phyloP scores from a whole-genome alignment of 257 asterid genomes.

The Henckelia pumila region DNA sequence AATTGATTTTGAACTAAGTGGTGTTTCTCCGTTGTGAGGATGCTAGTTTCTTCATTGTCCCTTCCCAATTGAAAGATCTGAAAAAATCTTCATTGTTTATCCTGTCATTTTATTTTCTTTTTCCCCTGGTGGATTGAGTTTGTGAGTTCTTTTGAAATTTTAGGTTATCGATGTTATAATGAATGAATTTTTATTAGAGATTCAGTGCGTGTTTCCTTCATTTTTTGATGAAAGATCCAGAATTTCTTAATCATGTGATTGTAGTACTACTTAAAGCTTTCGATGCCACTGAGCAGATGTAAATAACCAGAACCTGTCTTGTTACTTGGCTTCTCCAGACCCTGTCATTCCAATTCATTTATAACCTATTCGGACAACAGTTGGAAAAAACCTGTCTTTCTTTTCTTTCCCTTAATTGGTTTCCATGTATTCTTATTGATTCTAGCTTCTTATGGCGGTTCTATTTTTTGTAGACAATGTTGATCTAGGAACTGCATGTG shows the following conservation, averaged over 20 bases:
- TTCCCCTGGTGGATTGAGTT: background rate
- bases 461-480: conserved; percentile 48
- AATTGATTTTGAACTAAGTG: background rate
- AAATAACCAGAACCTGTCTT: background rate
- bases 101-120: too few relatives aligned
- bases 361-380: background rate
- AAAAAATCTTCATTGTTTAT: background rate
- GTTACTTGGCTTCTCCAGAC: background rate
- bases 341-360: background rate
- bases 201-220: background rate
- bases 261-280: background rate
- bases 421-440: background rate
- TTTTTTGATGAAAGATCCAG: background rate
- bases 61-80: background rate
- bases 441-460: background rate
- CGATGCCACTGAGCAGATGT: background rate
- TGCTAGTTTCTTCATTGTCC: background rate
- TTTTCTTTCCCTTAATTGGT: background rate
- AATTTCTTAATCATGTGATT: background rate
- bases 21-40: background rate
- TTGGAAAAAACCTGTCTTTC: background rate
- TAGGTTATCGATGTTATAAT: too few relatives aligned
- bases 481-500: conserved; percentile 80
- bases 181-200: background rate
- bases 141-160: background rate